phyloP scores from a whole-genome alignment of 164 flowering plant genomes.

The Berberis vulgaris region DNA sequence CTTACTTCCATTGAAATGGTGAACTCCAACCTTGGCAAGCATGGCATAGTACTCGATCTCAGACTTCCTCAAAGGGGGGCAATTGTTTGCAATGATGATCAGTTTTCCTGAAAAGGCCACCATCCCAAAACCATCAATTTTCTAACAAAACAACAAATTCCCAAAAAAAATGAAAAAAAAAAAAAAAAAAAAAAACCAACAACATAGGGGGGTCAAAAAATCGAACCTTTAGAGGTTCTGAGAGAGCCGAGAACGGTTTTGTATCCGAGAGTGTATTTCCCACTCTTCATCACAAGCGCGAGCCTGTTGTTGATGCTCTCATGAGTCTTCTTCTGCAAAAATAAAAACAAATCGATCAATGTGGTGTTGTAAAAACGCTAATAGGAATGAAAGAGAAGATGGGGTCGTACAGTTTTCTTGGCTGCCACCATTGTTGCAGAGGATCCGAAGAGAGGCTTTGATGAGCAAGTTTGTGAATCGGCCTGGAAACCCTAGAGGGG shows the following conservation, averaged over 20 bases:
- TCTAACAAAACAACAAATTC: neutral
- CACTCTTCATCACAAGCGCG: constrained; percentile 83
- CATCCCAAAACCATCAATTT: neutral
- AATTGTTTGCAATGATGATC: constrained; percentile 20
- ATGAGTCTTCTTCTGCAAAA: constrained; percentile 70
- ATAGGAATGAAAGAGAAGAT: neutral
- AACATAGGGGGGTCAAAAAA: neutral
- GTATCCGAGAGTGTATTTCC: constrained; percentile 38
- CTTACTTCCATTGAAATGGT: constrained; percentile 26
- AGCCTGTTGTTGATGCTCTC: constrained; percentile 76
- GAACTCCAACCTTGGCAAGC: constrained; percentile 23
- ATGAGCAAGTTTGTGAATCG: neutral
- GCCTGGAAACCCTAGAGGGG: neutral
- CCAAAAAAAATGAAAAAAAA: neutral
- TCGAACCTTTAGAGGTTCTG: constrained; percentile 20
- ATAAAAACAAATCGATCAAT: neutral
- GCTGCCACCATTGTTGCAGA: constrained; percentile 6
- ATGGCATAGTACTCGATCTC: constrained; percentile 28
- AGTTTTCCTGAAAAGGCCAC: constrained; percentile 14
- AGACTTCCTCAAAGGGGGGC: constrained; percentile 23
- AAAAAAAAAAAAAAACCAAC: neutral
- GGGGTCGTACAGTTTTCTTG: constrained; percentile 2
- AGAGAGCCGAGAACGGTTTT: constrained; percentile 20
- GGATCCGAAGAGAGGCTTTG: neutral
- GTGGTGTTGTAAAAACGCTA: neutral